A percentile compares a stretch with the other conserved stretches of the same genome.
Evolutionary conservation across 164 flowering plant species (phyloP).

Genomic region (Vitis vinifera): ASM3070453v1 NC_081821.1:3077501-3078000

Average conservation of each 20-base stretch:
- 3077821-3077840: too few relatives aligned
- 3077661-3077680: background rate
- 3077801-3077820: too few relatives aligned
- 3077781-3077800: too few relatives aligned
- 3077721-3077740: background rate
- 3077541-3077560: constrained; percentile 32
- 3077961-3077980: too few relatives aligned
- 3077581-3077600: constrained; percentile 35
- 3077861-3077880: too few relatives aligned
- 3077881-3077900: too few relatives aligned
- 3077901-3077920: too few relatives aligned
- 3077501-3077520: background rate
- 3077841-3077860: too few relatives aligned
- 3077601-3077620: constrained; percentile 60
- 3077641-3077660: constrained; percentile 88
- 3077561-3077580: constrained; percentile 33
- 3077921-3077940: too few relatives aligned
- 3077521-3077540: background rate
- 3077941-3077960: too few relatives aligned
- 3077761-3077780: background rate
- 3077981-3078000: too few relatives aligned
- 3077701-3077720: background rate
- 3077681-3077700: too few relatives aligned
- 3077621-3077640: constrained; percentile 90
- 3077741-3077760: background rate